A percentile compares a stretch with the other conserved stretches of the same genome.
These are phyloP conservation scores for Ambrosiella cleistominuta DNA, from an alignment of 2,329 filamentous ascomycete genomes.

Conservation along the genomic window DNA sequence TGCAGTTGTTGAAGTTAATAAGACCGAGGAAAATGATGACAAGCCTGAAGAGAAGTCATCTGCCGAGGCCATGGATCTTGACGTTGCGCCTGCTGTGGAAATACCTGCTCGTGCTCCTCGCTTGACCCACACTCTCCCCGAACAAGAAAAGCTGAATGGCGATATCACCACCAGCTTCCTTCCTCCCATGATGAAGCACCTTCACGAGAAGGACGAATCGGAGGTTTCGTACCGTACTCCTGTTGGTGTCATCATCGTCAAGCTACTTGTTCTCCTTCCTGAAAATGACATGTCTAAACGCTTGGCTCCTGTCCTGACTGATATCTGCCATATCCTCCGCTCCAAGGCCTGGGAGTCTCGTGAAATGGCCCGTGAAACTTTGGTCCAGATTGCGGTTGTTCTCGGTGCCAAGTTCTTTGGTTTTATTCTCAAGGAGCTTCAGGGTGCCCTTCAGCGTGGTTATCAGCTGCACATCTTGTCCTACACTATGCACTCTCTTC, in stretches of 20 bases:
- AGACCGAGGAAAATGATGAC: slow-evolving; percentile 23
- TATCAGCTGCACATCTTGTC: slow-evolving; percentile 92
- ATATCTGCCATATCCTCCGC: slow-evolving; percentile 81
- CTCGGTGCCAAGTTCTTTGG: slow-evolving; percentile 71
- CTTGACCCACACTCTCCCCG: slow-evolving; percentile 50
- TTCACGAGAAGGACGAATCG: slow-evolving; percentile 87
- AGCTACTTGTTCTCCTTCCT: slow-evolving; percentile 67
- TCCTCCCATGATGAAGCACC: slow-evolving; percentile 62
- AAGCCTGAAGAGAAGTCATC: background rate
- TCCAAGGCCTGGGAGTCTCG: slow-evolving; percentile 77
- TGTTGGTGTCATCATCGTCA: slow-evolving; percentile 74
- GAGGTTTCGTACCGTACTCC: slow-evolving; percentile 87
- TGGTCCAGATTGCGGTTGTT: slow-evolving; percentile 65
- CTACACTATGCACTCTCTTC: slow-evolving; percentile 81
- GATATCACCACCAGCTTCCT: slow-evolving; percentile 62
- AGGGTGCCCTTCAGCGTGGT: slow-evolving; percentile 64
- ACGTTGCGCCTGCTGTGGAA: slow-evolving; percentile 26
- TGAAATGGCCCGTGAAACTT: slow-evolving; percentile 76
- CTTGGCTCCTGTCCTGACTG: slow-evolving; percentile 69
- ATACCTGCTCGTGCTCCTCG: slow-evolving; percentile 11
- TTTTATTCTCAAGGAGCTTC: slow-evolving; percentile 83
- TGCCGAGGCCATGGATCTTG: slow-evolving; percentile 15
- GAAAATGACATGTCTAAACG: slow-evolving; percentile 52
- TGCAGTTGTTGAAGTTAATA: slow-evolving; percentile 23
- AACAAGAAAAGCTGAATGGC: slow-evolving; percentile 45